Percentiles rank a stretch among this genome's conserved stretches.
phyloP scores from a whole-genome alignment of 371 early-diverging fungal genomes.

The Nosema muscidifuracis region DNA sequence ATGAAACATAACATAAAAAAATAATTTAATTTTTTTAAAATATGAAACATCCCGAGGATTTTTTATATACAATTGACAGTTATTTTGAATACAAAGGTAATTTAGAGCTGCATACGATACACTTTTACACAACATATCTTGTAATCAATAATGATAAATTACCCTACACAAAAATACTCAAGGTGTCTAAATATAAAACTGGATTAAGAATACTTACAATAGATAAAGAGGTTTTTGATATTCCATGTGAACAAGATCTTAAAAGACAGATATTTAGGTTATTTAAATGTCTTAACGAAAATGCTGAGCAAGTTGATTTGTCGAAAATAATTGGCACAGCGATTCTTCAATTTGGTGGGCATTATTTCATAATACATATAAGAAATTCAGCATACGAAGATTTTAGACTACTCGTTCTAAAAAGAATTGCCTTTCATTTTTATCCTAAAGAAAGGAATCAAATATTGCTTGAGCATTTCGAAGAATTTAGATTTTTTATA shows the following conservation, averaged over 20 bases:
- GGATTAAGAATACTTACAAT: conserved; percentile 10
- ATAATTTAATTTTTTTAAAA: too few relatives aligned
- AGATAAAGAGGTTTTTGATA: conserved; percentile 10
- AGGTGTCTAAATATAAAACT: conserved; percentile 27
- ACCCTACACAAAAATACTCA: conserved; percentile 21
- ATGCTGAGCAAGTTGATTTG: conserved; percentile 4
- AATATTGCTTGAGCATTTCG: conserved; percentile 24
- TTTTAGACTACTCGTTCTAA: conserved; percentile 21
- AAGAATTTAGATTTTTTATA: conserved; percentile 35
- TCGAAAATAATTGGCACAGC: conserved; percentile 25
- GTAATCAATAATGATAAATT: not conserved
- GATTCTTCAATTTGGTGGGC: conserved; percentile 29
- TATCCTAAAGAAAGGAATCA: conserved; percentile 21
- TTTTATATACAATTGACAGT: not conserved
- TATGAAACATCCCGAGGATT: too few relatives aligned
- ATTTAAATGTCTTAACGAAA: conserved; percentile 27
- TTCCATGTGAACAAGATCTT: conserved; percentile 31
- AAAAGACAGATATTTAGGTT: conserved; percentile 26
- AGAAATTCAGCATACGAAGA: conserved; percentile 11
- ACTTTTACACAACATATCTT: not conserved
- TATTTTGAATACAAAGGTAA: conserved; percentile 15
- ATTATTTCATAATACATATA: conserved; percentile 20
- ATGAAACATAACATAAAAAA: too few relatives aligned
- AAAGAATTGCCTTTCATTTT: conserved; percentile 31
- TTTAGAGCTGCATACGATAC: not conserved